Conservation (phyloP, 2,329 filamentous ascomycete genomes). For the Trichoderma sp. region DNA sequence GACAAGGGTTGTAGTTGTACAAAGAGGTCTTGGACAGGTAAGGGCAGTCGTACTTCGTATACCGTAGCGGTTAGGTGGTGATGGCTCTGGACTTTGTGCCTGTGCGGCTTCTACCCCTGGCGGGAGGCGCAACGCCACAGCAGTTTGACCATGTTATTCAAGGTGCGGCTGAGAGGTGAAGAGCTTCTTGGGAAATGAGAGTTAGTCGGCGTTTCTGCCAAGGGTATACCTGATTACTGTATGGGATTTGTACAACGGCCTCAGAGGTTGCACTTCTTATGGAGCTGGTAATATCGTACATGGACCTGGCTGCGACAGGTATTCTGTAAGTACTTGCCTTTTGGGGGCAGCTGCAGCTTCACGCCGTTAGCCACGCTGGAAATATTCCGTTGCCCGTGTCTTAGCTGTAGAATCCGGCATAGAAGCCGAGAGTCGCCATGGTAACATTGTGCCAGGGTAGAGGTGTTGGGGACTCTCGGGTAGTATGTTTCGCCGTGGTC, state of each 20-base stretch:
- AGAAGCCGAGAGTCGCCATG: neutral
- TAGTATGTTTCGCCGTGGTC: too few species aligned
- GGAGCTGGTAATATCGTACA: neutral
- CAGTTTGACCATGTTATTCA: neutral
- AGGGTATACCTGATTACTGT: neutral
- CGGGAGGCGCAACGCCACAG: conserved; percentile 16
- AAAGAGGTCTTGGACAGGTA: neutral
- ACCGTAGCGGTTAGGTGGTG: neutral
- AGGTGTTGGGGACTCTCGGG: neutral
- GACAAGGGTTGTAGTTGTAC: neutral
- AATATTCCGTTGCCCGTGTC: neutral
- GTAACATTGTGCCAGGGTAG: neutral
- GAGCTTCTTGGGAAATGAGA: conserved; percentile 4
- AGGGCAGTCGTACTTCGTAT: neutral
- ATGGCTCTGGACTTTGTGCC: neutral
- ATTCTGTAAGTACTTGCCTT: neutral
- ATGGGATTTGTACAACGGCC: neutral
- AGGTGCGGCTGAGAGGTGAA: neutral
- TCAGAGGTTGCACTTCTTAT: neutral
- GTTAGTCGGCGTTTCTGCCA: conserved; percentile 5
- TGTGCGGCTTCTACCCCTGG: neutral
- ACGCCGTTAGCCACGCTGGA: neutral
- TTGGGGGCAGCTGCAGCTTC: conserved; percentile 7
- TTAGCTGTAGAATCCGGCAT: neutral
- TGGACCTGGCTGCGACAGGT: neutral